Percentiles rank a stretch among this genome's conserved stretches.
phyloP scores from a whole-genome alignment of 495 filamentous ascomycete genomes.

The Hypomontagnella monticulosa region DNA sequence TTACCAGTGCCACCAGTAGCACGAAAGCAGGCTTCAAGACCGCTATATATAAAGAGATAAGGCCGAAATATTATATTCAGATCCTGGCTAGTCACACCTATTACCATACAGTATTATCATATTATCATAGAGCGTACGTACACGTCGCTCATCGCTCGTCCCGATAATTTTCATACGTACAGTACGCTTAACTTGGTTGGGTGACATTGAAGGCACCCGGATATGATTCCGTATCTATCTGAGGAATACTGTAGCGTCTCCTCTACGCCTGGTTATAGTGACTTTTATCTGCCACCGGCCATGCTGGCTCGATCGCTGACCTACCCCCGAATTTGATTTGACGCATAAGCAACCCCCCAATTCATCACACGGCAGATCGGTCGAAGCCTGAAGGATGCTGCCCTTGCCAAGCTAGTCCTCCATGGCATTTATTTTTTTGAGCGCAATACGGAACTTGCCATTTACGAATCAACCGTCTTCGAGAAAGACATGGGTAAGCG shows the following conservation, averaged over 20 bases:
- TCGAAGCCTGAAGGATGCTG: slow-evolving; percentile 29
- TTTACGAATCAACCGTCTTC: slow-evolving; percentile 18
- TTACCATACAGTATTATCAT: slow-evolving; percentile 18
- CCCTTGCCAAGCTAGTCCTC: slow-evolving; percentile 11
- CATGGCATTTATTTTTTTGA: slow-evolving; percentile 26
- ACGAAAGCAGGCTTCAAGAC: not conserved
- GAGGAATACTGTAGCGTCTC: slow-evolving; percentile 27
- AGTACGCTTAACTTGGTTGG: slow-evolving; percentile 17
- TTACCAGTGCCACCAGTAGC: slow-evolving; percentile 1
- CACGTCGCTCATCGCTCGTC: slow-evolving; percentile 10
- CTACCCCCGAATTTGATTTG: slow-evolving; percentile 36
- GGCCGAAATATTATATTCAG: slow-evolving; percentile 18
- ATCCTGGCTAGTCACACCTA: slow-evolving; percentile 24
- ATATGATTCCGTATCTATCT: slow-evolving; percentile 32
- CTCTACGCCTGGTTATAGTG: slow-evolving; percentile 23
- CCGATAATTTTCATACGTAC: slow-evolving; percentile 15
- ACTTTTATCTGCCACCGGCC: slow-evolving; percentile 22
- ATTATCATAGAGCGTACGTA: slow-evolving; percentile 3
- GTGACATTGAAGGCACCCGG: slow-evolving; percentile 35
- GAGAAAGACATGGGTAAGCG: not conserved
- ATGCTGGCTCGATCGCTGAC: slow-evolving; percentile 19
- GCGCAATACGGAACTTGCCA: slow-evolving; percentile 31
- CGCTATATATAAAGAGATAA: slow-evolving; percentile 26
- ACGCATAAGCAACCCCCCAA: slow-evolving; percentile 27
- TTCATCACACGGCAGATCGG: slow-evolving; percentile 43